Conservation (phyloP, 1,284 basidiomycete species). For the Chalciporus sp. region DNA sequence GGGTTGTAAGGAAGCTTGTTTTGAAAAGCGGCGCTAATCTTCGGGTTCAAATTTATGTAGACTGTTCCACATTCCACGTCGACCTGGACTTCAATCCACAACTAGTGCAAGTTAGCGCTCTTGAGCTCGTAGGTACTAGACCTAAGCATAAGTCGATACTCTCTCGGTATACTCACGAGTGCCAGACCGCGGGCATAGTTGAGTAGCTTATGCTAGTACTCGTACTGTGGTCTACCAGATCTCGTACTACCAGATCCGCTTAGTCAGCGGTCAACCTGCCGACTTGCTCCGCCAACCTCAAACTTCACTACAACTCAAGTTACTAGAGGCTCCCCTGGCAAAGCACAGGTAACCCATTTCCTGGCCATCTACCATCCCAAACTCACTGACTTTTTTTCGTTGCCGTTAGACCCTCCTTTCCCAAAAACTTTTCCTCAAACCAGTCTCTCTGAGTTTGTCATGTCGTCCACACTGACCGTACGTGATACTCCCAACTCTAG, state of each 20-base stretch:
- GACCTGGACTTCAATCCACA: no score
- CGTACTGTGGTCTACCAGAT: no score
- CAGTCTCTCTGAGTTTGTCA: conserved; percentile 31
- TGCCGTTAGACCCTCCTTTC: conserved; percentile 20
- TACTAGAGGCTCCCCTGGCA: conserved; percentile 4
- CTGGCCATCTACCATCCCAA: not conserved
- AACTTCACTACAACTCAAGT: conserved; percentile 17
- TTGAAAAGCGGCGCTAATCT: conserved; percentile 4
- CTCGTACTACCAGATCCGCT: conserved; percentile 16
- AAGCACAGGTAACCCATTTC: conserved; percentile 14
- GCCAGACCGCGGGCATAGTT: no score
- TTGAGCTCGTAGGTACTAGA: no score
- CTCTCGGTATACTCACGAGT: no score
- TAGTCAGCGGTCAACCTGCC: conserved; percentile 34
- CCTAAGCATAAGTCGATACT: no score
- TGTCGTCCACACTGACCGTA: conserved; percentile 72
- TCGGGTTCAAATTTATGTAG: not conserved
- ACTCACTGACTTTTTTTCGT: conserved; percentile 10
- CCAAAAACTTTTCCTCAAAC: conserved; percentile 10
- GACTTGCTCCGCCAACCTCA: conserved; percentile 29
- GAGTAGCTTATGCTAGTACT: no score
- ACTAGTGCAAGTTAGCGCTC: no score
- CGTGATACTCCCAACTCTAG: conserved; percentile 15
- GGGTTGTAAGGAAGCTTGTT: conserved; percentile 16
- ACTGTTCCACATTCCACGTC: no score